Conservation (phyloP, 441 rosid species). For the Adansonia rubrostipa region DNA sequence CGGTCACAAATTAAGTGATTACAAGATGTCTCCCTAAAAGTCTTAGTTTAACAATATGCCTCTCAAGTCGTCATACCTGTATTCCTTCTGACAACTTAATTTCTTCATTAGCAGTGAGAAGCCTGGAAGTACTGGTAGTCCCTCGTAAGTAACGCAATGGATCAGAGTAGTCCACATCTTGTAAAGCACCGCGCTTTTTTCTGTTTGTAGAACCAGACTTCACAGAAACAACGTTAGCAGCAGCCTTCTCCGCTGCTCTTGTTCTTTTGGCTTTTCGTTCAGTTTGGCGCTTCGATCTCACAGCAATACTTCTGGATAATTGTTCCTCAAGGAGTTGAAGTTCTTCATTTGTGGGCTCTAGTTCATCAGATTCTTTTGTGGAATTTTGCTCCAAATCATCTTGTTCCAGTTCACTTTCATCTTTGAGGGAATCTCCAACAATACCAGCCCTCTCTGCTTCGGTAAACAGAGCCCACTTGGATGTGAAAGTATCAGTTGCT, state of each 20-base stretch:
- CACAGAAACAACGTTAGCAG: constrained; percentile 53
- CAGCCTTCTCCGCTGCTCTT: constrained; percentile 68
- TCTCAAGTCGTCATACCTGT: constrained; percentile 60
- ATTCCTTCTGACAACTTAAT: constrained; percentile 73
- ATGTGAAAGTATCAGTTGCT: constrained; percentile 38
- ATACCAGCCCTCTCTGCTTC: constrained; percentile 64
- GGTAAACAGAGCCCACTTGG: constrained; percentile 59
- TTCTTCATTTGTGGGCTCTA: constrained; percentile 58
- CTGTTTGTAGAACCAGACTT: constrained; percentile 55
- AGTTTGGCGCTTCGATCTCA: constrained; percentile 73
- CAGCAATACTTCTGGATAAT: constrained; percentile 59
- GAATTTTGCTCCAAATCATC: constrained; percentile 31
- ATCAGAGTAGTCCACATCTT: constrained; percentile 74
- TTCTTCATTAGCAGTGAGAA: constrained; percentile 84
- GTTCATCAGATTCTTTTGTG: constrained; percentile 47
- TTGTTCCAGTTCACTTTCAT: constrained; percentile 46
- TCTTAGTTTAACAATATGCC: not conserved
- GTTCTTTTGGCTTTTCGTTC: constrained; percentile 80
- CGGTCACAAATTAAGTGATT: not conserved
- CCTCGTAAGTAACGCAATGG: constrained; percentile 77
- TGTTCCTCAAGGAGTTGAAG: constrained; percentile 58
- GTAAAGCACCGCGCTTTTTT: constrained; percentile 66
- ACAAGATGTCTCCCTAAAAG: not conserved
- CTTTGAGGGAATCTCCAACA: constrained; percentile 50
- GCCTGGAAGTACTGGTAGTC: constrained; percentile 68